Evolutionary conservation across 257 asterid genomes (phyloP).

Genomic region (Nicotiana tomentosiformis): DNA sequence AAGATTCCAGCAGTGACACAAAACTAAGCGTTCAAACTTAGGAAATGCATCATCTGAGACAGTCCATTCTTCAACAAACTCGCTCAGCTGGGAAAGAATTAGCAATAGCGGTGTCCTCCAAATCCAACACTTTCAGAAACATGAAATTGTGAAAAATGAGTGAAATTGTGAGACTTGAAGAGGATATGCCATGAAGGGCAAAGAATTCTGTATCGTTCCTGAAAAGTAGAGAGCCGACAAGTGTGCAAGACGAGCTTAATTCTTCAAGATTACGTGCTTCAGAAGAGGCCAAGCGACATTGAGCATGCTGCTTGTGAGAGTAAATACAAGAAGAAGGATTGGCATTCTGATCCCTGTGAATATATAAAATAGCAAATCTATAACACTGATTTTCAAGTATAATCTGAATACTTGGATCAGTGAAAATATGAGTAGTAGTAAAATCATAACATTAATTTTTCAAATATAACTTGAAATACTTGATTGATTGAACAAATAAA

Average conservation of each 20-base stretch:
- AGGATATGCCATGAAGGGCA: neutral
- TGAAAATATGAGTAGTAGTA: too few relatives aligned
- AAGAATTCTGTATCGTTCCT: too few relatives aligned
- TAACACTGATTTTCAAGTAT: too few relatives aligned
- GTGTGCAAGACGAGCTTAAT: neutral
- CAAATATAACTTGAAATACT: neutral
- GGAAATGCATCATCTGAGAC: neutral
- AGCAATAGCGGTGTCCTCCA: neutral
- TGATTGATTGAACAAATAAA: neutral
- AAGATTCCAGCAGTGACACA: neutral
- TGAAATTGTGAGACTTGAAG: too few relatives aligned
- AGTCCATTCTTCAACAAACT: neutral
- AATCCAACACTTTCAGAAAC: neutral
- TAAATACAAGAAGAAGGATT: neutral
- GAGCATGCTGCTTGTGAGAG: neutral
- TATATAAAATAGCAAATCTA: neutral
- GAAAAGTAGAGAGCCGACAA: neutral
- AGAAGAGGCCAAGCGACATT: neutral
- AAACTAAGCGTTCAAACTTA: neutral
- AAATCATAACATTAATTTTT: neutral
- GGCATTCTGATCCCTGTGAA: neutral
- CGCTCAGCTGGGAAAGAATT: too few relatives aligned
- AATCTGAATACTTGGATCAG: too few relatives aligned
- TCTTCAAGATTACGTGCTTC: neutral
- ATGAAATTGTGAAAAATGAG: too few relatives aligned